Evolutionary conservation across 2,329 filamentous ascomycete genomes (phyloP).

Genomic region (Hirsutella rhossiliensis): DNA sequence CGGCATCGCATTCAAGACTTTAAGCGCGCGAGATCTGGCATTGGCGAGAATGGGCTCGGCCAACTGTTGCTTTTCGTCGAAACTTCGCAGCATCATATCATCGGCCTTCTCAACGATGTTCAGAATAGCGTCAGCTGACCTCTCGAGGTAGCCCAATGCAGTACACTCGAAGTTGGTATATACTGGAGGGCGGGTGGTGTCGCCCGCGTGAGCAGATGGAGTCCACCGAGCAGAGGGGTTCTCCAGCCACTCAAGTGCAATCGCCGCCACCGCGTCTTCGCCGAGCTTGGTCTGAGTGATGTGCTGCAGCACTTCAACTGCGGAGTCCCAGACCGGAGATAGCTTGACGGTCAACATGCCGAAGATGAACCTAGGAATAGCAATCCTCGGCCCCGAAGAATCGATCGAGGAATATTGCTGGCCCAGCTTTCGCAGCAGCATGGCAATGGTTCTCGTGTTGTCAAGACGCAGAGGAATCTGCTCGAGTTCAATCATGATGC

Average conservation of each 20-base stretch:
- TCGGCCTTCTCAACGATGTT: slow-evolving; percentile 38
- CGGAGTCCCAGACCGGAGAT: slow-evolving; percentile 78
- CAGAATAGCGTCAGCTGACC: slow-evolving; percentile 37
- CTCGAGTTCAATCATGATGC: slow-evolving; percentile 65
- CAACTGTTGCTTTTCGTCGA: slow-evolving; percentile 50
- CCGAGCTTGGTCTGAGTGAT: slow-evolving; percentile 59
- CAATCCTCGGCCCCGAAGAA: slow-evolving; percentile 53
- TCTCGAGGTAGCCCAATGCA: slow-evolving; percentile 51
- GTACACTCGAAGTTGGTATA: slow-evolving; percentile 76
- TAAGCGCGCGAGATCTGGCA: slow-evolving; percentile 66
- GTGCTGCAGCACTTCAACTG: slow-evolving; percentile 61
- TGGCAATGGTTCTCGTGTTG: slow-evolving; percentile 64
- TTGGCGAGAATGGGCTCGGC: slow-evolving; percentile 37
- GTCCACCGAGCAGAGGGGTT: slow-evolving; percentile 43
- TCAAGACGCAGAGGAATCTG: slow-evolving; percentile 66
- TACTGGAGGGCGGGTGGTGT: slow-evolving; percentile 22
- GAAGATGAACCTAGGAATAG: slow-evolving; percentile 75
- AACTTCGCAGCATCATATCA: slow-evolving; percentile 48
- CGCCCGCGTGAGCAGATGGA: slow-evolving; percentile 23
- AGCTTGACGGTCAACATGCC: slow-evolving; percentile 80
- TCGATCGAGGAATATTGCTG: slow-evolving; percentile 47
- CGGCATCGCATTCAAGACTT: slow-evolving; percentile 62
- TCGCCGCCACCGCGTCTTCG: slow-evolving; percentile 57
- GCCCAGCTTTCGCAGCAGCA: slow-evolving; percentile 72
- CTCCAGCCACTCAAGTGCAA: slow-evolving; percentile 70